Evolutionary conservation across 768 basidiomycete species (phyloP).

Genomic region (Boletus huronensis): DNA sequence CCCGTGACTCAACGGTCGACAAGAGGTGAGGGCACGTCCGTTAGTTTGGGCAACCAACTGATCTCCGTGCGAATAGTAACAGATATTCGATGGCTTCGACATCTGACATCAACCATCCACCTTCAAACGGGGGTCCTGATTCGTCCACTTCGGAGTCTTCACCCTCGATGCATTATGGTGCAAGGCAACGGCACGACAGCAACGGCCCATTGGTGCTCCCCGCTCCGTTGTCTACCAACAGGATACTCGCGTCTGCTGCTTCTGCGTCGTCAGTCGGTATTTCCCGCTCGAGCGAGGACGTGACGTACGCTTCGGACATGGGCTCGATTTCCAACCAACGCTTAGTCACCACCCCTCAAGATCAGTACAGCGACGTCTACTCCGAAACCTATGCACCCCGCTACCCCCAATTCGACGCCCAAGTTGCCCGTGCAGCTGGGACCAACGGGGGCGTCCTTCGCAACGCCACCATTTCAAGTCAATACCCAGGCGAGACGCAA

Average conservation of each 20-base stretch:
- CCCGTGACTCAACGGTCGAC: constrained; percentile 74
- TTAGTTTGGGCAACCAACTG: constrained; percentile 7
- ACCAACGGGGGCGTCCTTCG: constrained; percentile 39
- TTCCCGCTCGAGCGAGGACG: constrained; percentile 45
- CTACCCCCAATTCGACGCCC: constrained; percentile 37
- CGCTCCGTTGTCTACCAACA: constrained; percentile 64
- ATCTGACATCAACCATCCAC: constrained; percentile 63
- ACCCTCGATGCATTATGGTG: constrained; percentile 31
- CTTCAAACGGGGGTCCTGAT: constrained; percentile 49
- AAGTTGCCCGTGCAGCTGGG: constrained; percentile 38
- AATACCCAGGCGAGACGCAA: constrained; percentile 45
- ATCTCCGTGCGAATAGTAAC: constrained; percentile 37
- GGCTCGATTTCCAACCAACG: constrained; percentile 44
- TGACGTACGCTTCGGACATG: constrained; percentile 31
- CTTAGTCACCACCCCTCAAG: constrained; percentile 36
- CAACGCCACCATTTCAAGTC: constrained; percentile 34
- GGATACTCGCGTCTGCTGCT: constrained; percentile 43
- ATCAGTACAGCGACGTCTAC: constrained; percentile 30
- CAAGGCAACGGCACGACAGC: constrained; percentile 64
- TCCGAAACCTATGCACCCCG: constrained; percentile 18
- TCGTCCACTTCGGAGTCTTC: constrained; percentile 61
- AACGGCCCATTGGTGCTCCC: constrained; percentile 71
- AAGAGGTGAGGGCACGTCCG: constrained; percentile 48
- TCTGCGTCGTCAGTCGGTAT: constrained; percentile 41
- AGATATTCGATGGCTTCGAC: constrained; percentile 79